Base-by-base conservation (phyloP, 177 flowering plant species). In the Vitis hybrid region DNA sequence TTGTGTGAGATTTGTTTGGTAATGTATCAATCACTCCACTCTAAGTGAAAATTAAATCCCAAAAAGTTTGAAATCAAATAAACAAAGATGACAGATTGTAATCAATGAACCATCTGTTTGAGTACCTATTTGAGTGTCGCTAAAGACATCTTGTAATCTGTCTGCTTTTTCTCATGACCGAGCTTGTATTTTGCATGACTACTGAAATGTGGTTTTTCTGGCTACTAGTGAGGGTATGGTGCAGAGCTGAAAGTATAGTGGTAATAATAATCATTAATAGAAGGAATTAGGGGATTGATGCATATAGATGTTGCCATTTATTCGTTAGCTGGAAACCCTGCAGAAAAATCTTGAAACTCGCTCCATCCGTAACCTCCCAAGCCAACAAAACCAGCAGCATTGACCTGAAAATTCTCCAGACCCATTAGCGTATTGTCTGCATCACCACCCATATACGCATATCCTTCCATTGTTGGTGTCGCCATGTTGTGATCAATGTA, bases 341-440 rank as follows among this genome's bases (percentile, higher is more conserved):
- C 44, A 54, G 20, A 56, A 20, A 17, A 54, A 24, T 28, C 59
- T 13, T 70, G 72, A 51, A 70, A 50, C 15, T 15, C 59, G 28
- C 68, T 47, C 24, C 51, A 59, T 14, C 60, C 47, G 0, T 28
- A 61, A 19, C 66, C 64, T 59, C 70, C 62, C 3, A 65, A 51
- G 31, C 73, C 69, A 31, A 20, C 12, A 61, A 50, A 60, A 54
- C 53, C 61, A 55, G 68, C 24, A 49, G 33, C 65, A 71, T 62
- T 67, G 20, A 51, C 55, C 0, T 20, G 54, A 59, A 59, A 54
- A 38, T 14, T 18, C 18, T 53, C 65, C 47, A 55, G 56, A 49
- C 15, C 59, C 59, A 47, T 47, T 58, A 67, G 22, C 19, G 38
- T 14, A 50, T 73, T 44, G 18, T 49, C 38, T 62, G 6, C 59